Base-by-base conservation (phyloP, 192 early-diverging fungal species). In the Entomortierella lignicola region DNA sequence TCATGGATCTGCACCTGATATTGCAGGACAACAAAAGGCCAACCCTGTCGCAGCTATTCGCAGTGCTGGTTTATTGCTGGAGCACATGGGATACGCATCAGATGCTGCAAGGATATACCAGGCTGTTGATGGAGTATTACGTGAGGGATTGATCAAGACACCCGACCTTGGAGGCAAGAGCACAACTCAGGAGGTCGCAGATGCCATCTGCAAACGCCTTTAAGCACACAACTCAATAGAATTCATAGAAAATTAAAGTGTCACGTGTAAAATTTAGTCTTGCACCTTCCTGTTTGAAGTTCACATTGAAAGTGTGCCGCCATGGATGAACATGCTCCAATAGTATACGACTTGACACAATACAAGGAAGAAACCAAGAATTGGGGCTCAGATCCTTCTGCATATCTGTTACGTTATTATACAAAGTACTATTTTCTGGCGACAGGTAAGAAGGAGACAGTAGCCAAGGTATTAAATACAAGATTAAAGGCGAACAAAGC, bases 11-110 rank as follows among this genome's bases (percentile, higher is more conserved):
- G 97, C 97, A 21, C 97, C 97, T 3, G 97, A 99, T 86, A 99
- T 99, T 86, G 96, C 95, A 4, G 97, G 97, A 39, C 92, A 96
- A 80, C 93, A 94, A 71, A 97, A 97, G 80, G 95, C 97, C 32
- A 99, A 99, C 84, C 97, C 97, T 20, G 85, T 99, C 54, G 97
- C 97, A 2, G 91, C 96, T 13, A 96, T 99, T 81, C 94, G 97
- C 63, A 95, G 94, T 61, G 96, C 95, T 27, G 96, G 91, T 56
- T 86, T 99, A 83, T 87, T 99, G 56, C 85, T 99, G 64, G 95
- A 95, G 82, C 89, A 96, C 73, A 84, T 96, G 34, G 94, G 94
- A 31, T 85, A 90, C 62, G 81, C 84, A 2, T 77, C 80, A 8
- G 91, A 94, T n/a, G 94, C 97, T 47, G 65, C 86, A 17, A 82